Percentiles rank a stretch among this genome's conserved stretches.
Evolutionary conservation across 2,329 filamentous ascomycete genomes (phyloP).

Genomic region (Stenocarpella maydis): DNA sequence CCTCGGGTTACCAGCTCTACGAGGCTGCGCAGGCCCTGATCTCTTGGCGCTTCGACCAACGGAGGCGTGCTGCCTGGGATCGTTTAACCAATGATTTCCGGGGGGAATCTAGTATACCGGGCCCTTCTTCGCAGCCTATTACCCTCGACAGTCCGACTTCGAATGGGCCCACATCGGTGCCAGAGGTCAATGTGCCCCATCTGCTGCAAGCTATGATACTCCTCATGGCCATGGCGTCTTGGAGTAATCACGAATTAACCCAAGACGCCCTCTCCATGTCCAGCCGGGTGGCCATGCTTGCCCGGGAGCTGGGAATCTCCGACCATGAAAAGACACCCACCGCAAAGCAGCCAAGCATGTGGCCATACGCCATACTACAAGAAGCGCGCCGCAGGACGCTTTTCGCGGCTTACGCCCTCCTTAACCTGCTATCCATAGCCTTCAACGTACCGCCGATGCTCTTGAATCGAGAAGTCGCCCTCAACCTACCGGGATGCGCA

Average conservation of each 20-base stretch:
- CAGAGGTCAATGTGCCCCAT: slow-evolving; percentile 45
- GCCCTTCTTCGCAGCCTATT: background rate
- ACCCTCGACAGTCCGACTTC: background rate
- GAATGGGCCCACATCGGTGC: background rate
- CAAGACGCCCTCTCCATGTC: slow-evolving; percentile 65
- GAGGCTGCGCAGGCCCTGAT: background rate
- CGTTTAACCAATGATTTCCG: background rate
- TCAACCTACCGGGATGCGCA: slow-evolving; percentile 62
- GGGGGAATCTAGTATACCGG: background rate
- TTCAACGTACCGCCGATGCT: slow-evolving; percentile 68
- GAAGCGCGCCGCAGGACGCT: slow-evolving; percentile 55
- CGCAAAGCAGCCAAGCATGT: background rate
- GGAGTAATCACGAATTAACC: slow-evolving; percentile 65
- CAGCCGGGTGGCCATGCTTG: slow-evolving; percentile 43
- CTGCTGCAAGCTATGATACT: slow-evolving; percentile 58
- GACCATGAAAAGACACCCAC: background rate
- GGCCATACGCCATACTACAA: background rate
- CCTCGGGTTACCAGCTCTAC: slow-evolving; percentile 45
- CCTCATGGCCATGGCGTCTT: slow-evolving; percentile 67
- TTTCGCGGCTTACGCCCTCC: slow-evolving; percentile 59
- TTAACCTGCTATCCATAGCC: slow-evolving; percentile 68
- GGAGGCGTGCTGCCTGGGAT: slow-evolving; percentile 54
- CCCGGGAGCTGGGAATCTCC: background rate
- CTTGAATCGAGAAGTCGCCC: slow-evolving; percentile 60
- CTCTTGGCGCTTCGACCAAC: slow-evolving; percentile 42